Evolutionary conservation across 345 rosid species (phyloP).

Genomic region (Rhodamnia rubescens): DNA sequence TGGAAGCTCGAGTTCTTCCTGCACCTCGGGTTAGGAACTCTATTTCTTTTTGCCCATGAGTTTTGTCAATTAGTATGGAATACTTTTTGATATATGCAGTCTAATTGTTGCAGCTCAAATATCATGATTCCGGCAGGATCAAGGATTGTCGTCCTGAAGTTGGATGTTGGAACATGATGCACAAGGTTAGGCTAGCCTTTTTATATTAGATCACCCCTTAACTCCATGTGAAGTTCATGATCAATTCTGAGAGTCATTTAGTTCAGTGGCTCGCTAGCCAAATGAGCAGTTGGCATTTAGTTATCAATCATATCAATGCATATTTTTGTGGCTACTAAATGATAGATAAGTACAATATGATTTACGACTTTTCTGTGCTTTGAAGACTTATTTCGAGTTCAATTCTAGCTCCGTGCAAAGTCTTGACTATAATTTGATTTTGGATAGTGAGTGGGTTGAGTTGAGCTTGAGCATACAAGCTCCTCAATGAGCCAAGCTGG

Average conservation of each 20-base stretch:
- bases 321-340: neutral
- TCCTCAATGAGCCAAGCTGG: neutral
- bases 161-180: constrained; percentile 99
- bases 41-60: neutral
- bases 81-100: neutral
- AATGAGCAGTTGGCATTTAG: neutral
- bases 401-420: neutral
- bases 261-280: neutral
- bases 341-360: neutral
- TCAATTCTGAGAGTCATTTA: neutral
- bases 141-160: constrained; percentile 74
- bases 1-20: constrained; percentile 91
- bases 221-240: neutral
- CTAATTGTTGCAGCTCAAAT: constrained; percentile 57
- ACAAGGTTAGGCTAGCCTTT: constrained; percentile 40
- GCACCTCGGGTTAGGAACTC: constrained; percentile 60
- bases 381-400: neutral
- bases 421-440: neutral
- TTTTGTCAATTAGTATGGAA: neutral
- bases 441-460: neutral
- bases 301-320: neutral
- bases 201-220: neutral
- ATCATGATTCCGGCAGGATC: constrained; percentile 83
- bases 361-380: neutral
- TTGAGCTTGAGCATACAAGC: neutral